Percentiles rank a stretch among this genome's conserved stretches.
Conservation (phyloP, 108 stramenopile genomes). For the Conticribra weissflogii region DNA sequence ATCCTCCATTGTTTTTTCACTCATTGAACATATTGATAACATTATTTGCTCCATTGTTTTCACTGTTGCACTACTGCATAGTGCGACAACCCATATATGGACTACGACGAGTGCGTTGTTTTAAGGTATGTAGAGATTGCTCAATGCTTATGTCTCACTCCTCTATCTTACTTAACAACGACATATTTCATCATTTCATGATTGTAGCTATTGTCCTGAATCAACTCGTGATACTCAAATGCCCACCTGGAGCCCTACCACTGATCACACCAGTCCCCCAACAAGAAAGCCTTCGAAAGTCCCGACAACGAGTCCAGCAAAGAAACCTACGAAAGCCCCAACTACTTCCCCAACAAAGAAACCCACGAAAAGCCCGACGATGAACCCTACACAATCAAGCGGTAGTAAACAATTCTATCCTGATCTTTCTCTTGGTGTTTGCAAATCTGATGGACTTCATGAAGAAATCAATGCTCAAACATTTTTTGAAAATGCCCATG, state of each 20-base stretch:
- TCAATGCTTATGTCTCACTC: too few species aligned
- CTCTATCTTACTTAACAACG: too few species aligned
- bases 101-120: background rate
- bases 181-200: background rate
- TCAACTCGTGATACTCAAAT: background rate
- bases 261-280: background rate
- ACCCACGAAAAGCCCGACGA: background rate
- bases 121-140: background rate
- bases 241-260: background rate
- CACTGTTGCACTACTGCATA: background rate
- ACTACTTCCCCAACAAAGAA: background rate
- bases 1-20: too few species aligned
- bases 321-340: background rate
- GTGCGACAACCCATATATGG: background rate
- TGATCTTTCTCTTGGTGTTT: conserved; percentile 19
- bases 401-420: conserved; percentile 15
- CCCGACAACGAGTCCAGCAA: background rate
- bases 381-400: background rate
- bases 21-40: too few species aligned
- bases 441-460: conserved; percentile 36
- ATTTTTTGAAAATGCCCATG: background rate
- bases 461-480: background rate
- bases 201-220: background rate
- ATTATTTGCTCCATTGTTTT: too few species aligned
- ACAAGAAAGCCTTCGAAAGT: background rate